Percentiles rank a stretch among this genome's conserved stretches.
Conservation (phyloP, 2,329 filamentous ascomycete genomes). For the Sclerotinia nivalis region DNA sequence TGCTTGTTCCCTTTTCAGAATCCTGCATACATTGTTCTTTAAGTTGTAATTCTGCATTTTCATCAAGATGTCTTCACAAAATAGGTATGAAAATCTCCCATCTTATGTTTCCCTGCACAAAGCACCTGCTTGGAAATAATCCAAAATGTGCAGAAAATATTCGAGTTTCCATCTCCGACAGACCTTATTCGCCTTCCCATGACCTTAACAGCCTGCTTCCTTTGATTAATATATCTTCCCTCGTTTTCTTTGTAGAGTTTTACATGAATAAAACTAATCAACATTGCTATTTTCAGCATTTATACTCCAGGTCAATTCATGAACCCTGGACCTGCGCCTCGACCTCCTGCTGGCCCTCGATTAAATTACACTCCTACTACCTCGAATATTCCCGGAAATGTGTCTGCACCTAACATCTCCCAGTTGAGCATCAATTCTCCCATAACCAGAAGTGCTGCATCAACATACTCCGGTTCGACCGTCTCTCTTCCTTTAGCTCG, state of each 20-base stretch:
- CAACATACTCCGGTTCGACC: conserved; percentile 69
- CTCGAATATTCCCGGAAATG: conserved; percentile 70
- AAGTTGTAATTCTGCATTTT: conserved; percentile 29
- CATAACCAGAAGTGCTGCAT: conserved; percentile 64
- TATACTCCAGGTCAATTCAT: conserved; percentile 75
- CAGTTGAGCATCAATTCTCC: conserved; percentile 58
- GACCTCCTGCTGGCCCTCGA: conserved; percentile 80
- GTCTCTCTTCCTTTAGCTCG: conserved; percentile 71
- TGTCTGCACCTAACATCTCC: conserved; percentile 73
- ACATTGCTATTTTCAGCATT: conserved; percentile 45
- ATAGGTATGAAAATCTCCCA: conserved; percentile 35
- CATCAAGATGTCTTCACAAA: conserved; percentile 40
- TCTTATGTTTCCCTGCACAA: conserved; percentile 30
- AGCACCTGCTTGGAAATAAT: conserved; percentile 23
- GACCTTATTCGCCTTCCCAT: neutral
- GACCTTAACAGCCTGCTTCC: neutral
- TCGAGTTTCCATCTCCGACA: neutral
- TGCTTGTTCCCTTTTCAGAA: conserved; percentile 21
- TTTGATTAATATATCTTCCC: conserved; percentile 18
- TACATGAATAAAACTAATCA: conserved; percentile 4
- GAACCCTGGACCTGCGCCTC: conserved; percentile 93
- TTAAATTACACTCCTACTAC: conserved; percentile 76
- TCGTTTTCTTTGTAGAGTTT: conserved; percentile 20
- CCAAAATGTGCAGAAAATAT: neutral
- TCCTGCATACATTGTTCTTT: conserved; percentile 20